Percentiles rank a stretch among this genome's conserved stretches.
Evolutionary conservation across 1,284 basidiomycete species (phyloP).

Genomic region (Cryptococcus deneoformans): DNA sequence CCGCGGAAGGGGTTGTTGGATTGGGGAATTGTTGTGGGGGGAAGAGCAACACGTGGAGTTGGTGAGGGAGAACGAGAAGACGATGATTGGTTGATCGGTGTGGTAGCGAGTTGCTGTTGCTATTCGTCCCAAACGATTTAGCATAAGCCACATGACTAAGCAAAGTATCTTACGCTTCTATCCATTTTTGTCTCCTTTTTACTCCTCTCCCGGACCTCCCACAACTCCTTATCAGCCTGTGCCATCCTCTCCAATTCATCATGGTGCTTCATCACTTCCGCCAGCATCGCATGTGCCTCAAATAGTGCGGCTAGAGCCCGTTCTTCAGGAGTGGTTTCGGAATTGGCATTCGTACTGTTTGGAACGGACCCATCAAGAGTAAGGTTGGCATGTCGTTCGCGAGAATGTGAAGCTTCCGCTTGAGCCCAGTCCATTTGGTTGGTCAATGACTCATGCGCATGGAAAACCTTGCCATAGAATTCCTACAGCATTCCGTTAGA

Average conservation of each 20-base stretch:
- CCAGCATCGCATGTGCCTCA: slow-evolving; percentile 37
- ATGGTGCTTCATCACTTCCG: slow-evolving; percentile 41
- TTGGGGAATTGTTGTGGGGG: slow-evolving; percentile 3
- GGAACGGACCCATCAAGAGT: slow-evolving; percentile 10
- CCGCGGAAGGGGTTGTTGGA: slow-evolving; percentile 11
- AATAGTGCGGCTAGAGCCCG: slow-evolving; percentile 39
- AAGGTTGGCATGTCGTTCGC: slow-evolving; percentile 22
- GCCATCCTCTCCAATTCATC: slow-evolving; percentile 42
- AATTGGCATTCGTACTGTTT: neutral
- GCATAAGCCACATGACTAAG: neutral
- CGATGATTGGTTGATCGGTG: slow-evolving; percentile 13
- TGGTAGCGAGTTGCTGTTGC: slow-evolving; percentile 7
- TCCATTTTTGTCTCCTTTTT: slow-evolving; percentile 47
- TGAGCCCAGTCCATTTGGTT: slow-evolving; percentile 52
- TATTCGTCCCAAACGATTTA: neutral
- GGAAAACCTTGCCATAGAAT: slow-evolving; percentile 47
- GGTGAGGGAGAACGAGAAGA: slow-evolving; percentile 41
- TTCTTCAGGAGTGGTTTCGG: slow-evolving; percentile 29
- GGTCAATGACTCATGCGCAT: slow-evolving; percentile 46
- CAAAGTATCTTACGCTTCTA: slow-evolving; percentile 23
- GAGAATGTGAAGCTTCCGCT: slow-evolving; percentile 46
- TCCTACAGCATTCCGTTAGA: slow-evolving; percentile 26
- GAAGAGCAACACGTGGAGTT: slow-evolving; percentile 17
- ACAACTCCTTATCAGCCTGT: slow-evolving; percentile 37
- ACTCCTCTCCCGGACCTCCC: slow-evolving; percentile 45